Conservation (phyloP, 2,329 filamentous ascomycete genomes). For the Acarospora socialis region DNA sequence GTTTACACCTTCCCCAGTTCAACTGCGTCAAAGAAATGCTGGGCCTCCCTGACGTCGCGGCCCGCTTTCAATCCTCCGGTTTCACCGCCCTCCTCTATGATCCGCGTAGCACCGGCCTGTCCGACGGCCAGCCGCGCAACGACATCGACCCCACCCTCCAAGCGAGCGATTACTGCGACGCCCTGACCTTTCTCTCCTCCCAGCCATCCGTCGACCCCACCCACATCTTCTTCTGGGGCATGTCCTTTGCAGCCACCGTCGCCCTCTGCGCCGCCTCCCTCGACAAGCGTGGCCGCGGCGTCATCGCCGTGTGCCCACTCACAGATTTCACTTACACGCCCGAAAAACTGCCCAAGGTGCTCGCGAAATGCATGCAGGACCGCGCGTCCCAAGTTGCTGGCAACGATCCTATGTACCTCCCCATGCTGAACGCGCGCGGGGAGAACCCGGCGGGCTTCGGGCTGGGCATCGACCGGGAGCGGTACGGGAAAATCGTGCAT, state of each 20-base stretch:
- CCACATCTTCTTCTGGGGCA: constrained; percentile 25
- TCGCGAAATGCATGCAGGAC: constrained; percentile 23
- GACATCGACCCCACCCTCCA: constrained; percentile 22
- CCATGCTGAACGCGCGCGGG: constrained; percentile 23
- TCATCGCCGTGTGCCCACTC: constrained; percentile 18
- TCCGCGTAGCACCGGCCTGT: constrained; percentile 20
- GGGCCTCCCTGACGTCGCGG: constrained; percentile 13
- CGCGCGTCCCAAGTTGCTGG: constrained; percentile 26
- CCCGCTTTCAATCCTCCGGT: constrained; percentile 14
- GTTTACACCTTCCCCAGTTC: constrained; percentile 14
- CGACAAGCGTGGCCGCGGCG: constrained; percentile 19
- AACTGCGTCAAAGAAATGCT: constrained; percentile 21
- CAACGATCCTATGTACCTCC: constrained; percentile 25
- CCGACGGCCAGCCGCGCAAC: constrained; percentile 22
- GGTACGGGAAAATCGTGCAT: constrained; percentile 11
- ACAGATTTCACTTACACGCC: constrained; percentile 9
- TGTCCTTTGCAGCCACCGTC: constrained; percentile 20
- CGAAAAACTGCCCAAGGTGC: constrained; percentile 14
- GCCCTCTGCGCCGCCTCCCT: constrained; percentile 19
- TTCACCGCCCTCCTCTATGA: constrained; percentile 22
- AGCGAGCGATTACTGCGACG: constrained; percentile 25
- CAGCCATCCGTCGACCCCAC: constrained; percentile 19
- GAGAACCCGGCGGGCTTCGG: constrained; percentile 25
- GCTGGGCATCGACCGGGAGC: constrained; percentile 12
- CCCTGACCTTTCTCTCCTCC: constrained; percentile 21